Conservation (phyloP, 768 basidiomycete genomes). For the Tremella mesenterica region DNA sequence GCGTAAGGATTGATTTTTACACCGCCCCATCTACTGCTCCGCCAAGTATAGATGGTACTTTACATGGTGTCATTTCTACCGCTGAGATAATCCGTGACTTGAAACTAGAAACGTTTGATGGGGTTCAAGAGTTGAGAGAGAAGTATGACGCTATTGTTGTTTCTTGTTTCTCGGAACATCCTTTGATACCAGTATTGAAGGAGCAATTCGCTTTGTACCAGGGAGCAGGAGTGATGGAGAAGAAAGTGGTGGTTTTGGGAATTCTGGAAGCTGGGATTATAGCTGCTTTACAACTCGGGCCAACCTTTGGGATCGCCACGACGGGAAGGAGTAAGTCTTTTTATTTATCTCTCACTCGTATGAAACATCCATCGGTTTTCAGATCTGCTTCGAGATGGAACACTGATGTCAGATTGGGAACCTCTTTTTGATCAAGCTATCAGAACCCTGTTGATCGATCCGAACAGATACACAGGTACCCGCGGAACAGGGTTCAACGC, state of each 20-base stretch:
- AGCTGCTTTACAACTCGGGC: constrained; percentile 1
- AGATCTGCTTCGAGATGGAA: not conserved
- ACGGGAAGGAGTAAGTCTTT: constrained; percentile 13
- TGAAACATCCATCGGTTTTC: not conserved
- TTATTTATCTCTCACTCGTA: not conserved
- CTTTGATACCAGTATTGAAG: constrained; percentile 5
- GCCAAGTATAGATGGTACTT: constrained; percentile 8
- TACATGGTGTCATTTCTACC: constrained; percentile 12
- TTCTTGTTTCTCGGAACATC: constrained; percentile 13
- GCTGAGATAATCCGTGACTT: constrained; percentile 5
- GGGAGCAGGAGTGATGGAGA: not conserved
- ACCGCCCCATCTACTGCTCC: constrained; percentile 13
- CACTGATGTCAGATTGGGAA: constrained; percentile 2
- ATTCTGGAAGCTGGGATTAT: constrained; percentile 10
- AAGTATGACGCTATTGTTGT: constrained; percentile 8
- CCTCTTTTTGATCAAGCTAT: constrained; percentile 11
- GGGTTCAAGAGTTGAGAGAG: not conserved
- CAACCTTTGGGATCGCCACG: constrained; percentile 16
- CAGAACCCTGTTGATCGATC: constrained; percentile 1
- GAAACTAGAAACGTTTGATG: not conserved
- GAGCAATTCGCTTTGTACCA: too few species aligned
- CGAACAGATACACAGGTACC: constrained; percentile 10
- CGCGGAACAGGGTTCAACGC: constrained; percentile 19
- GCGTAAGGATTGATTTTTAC: constrained; percentile 8
- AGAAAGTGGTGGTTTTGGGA: constrained; percentile 2